A percentile compares a stretch with the other conserved stretches of the same genome.
These are phyloP conservation scores for Psidium friedrichsthalianum DNA, from an alignment of 345 rosid species.

Conservation along the genomic window DNA sequence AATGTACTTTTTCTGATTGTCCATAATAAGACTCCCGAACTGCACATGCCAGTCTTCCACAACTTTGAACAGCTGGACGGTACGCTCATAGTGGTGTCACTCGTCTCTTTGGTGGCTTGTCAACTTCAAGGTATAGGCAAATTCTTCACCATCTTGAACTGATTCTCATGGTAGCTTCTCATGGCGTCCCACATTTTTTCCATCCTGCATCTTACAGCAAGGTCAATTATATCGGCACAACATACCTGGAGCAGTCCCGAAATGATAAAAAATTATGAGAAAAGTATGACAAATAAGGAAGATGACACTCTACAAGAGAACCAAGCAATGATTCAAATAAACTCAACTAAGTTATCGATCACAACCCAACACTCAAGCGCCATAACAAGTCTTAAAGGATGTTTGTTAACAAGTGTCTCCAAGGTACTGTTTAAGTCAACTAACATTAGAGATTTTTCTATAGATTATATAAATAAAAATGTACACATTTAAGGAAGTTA, in stretches of 20 bases:
- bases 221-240: neutral
- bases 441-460: neutral
- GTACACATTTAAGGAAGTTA: neutral
- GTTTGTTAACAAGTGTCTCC: neutral
- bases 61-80: constrained; percentile 53
- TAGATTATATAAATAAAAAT: neutral
- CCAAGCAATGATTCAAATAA: neutral
- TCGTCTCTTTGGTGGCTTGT: constrained; percentile 62
- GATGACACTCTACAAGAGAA: neutral
- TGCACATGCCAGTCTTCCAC: constrained; percentile 78
- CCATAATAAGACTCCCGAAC: constrained; percentile 54
- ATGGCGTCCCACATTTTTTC: constrained; percentile 78
- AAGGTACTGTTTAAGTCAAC: neutral
- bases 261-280: neutral
- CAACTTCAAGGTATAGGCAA: constrained; percentile 32
- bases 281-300: neutral
- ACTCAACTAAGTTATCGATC: neutral
- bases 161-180: constrained; percentile 53
- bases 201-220: constrained; percentile 52
- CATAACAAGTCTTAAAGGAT: neutral
- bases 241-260: neutral
- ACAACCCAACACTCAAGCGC: neutral
- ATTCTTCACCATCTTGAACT: constrained; percentile 25
- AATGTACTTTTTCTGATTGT: constrained; percentile 59
- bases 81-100: constrained; percentile 65